Base-by-base conservation (phyloP, 495 filamentous ascomycete genomes). In the Penicillium crystallinum region DNA sequence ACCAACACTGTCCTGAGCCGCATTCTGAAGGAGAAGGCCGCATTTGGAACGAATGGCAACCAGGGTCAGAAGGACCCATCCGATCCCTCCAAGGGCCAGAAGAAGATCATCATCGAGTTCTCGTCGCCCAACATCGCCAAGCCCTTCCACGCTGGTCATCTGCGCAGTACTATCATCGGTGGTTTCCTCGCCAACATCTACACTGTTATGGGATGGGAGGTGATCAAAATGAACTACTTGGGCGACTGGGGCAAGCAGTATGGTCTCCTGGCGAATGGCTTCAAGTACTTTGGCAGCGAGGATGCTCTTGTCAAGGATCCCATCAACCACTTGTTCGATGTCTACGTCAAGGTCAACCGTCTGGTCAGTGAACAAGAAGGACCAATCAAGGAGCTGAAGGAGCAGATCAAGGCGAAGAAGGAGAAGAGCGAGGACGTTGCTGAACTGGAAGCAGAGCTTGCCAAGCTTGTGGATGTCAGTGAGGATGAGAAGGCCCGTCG, bases 221-320 rank as follows among this genome's bases (percentile, higher is more conserved):
- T 88, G 4, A 72, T 77, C 53, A 78, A 81, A 50, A 82, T 88
- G 78, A 88, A 88, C 70, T 89, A 88, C 64, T 74, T 90, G 9
- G 86, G 86, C 44, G 86, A 90, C 61, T 90, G 86, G 86, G 86
- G 86, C 37, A 86, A 84, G 70, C 84, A 86, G 64, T 87, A 87
- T 58, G 87, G 85, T 56, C 70, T 89, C 36, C 73, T 89, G 15
- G 84, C 80, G 10, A 77, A 84, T 35, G 86, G 85, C 19, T 90
- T 81, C 66, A 77, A 81, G 62, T 71, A 71, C 52, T 86, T 80
- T 51, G 85, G 84, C 36, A 76, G 71, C 47, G 83, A 87, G 64
- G 81, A 84, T 53, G 76, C 77, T 49, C 68, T 86, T 27, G 51
- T 69, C 18, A 72, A 74, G 55, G 81, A 89, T 65, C 81, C 83